phyloP scores from a whole-genome alignment of 352 stramenopile genomes.

The Elongisporangium prolatum region DNA sequence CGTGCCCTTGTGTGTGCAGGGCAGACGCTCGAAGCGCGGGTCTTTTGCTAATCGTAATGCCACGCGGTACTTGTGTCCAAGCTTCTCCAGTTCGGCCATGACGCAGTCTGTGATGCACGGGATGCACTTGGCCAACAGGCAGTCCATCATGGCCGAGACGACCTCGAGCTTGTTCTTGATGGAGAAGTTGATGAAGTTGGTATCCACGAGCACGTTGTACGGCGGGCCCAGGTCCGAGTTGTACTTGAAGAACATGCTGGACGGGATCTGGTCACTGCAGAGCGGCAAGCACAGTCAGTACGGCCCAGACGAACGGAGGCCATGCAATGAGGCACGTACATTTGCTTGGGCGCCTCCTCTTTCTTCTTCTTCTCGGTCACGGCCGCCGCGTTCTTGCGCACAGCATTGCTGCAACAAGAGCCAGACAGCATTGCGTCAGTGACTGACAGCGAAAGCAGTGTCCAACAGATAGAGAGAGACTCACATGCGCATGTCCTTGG shows the following conservation, averaged over 20 bases:
- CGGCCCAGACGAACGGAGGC: background rate
- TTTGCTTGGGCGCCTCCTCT: conserved; percentile 89
- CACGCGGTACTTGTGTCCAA: conserved; percentile 97
- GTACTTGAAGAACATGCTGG: conserved; percentile 99
- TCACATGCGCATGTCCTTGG: conserved; percentile 97
- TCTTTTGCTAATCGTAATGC: conserved; percentile 95
- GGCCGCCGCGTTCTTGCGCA: conserved; percentile 67
- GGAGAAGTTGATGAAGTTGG: conserved; percentile 99
- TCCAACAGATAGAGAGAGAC: conserved; percentile 12
- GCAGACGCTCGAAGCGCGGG: conserved; percentile 97
- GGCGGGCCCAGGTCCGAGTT: conserved; percentile 97
- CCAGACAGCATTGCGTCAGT: conserved; percentile 3
- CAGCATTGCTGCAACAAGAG: conserved; percentile 52
- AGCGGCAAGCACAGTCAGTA: background rate
- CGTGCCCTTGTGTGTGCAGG: conserved; percentile 97
- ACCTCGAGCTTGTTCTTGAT: conserved; percentile 99
- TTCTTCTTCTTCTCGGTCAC: conserved; percentile 89
- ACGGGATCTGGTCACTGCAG: conserved; percentile 92
- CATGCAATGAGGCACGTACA: conserved; percentile 42
- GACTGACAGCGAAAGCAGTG: background rate
- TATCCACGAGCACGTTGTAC: conserved; percentile 99
- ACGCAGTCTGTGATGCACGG: conserved; percentile 99
- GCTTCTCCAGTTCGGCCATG: conserved; percentile 99
- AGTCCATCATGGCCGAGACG: conserved; percentile 99
- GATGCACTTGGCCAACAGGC: conserved; percentile 98